Conservation (phyloP, 345 rosid genomes). For the Gossypium longicalyx region DNA sequence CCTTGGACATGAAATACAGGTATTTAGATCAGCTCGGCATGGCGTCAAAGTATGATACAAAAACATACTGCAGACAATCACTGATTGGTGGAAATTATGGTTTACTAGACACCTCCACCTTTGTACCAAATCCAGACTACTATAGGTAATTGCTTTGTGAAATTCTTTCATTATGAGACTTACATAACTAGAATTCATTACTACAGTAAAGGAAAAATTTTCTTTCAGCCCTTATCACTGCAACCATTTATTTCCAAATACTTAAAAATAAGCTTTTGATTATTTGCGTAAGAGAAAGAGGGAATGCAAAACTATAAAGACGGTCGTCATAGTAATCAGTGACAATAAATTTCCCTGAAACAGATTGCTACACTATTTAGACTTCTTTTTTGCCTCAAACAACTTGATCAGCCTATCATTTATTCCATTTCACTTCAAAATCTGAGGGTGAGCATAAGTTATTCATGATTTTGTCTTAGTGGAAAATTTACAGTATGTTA, state of each 20-base stretch:
- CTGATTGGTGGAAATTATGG: constrained; percentile 90
- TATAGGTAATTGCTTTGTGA: constrained; percentile 44
- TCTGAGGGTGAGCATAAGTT: background rate
- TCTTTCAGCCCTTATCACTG: background rate
- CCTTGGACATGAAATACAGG: constrained; percentile 38
- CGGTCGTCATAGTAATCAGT: background rate
- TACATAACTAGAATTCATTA: background rate
- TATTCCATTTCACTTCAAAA: background rate
- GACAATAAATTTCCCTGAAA: background rate
- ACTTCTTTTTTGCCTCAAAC: background rate
- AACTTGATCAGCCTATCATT: background rate
- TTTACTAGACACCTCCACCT: constrained; percentile 60
- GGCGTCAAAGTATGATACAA: constrained; percentile 62
- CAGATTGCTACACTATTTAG: background rate
- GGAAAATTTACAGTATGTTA: background rate
- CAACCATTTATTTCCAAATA: background rate
- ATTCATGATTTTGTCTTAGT: background rate
- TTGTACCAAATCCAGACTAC: constrained; percentile 89
- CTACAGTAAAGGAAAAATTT: background rate
- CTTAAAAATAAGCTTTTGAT: background rate
- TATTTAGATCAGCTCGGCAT: constrained; percentile 90
- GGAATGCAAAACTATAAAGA: background rate
- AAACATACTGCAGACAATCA: constrained; percentile 93
- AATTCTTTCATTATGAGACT: too few relatives aligned
- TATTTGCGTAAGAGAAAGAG: background rate